Percentiles rank a stretch among this genome's conserved stretches.
These are phyloP conservation scores for Termitomyces sp. DNA, from an alignment of 768 basidiomycete species.

Conservation along the genomic window DNA sequence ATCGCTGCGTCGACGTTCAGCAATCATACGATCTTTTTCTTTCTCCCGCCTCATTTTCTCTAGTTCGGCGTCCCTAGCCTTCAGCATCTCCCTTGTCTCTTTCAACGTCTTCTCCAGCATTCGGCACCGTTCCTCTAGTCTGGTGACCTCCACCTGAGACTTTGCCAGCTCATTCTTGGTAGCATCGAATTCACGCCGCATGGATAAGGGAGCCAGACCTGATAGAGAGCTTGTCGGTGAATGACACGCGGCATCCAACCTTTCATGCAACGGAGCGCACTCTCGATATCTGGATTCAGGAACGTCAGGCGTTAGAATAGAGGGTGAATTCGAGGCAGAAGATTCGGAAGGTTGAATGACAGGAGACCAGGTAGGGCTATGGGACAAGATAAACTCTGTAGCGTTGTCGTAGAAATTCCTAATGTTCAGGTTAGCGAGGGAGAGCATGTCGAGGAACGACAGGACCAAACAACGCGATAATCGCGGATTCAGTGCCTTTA, in stretches of 20 bases:
- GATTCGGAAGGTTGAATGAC: slow-evolving; percentile 23
- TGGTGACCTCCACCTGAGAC: slow-evolving; percentile 49
- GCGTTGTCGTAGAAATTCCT: slow-evolving; percentile 48
- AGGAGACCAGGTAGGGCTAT: slow-evolving; percentile 31
- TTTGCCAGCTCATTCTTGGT: slow-evolving; percentile 53
- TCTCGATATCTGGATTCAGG: slow-evolving; percentile 42
- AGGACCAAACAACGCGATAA: slow-evolving; percentile 36
- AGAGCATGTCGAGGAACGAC: slow-evolving; percentile 38
- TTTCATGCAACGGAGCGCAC: slow-evolving; percentile 43
- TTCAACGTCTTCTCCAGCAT: slow-evolving; percentile 59
- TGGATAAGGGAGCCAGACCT: slow-evolving; percentile 35
- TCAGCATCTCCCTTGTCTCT: slow-evolving; percentile 60
- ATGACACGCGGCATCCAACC: slow-evolving; percentile 44
- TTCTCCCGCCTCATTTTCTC: slow-evolving; percentile 44
- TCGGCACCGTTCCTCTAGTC: slow-evolving; percentile 60
- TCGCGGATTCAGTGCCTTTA: slow-evolving; percentile 27
- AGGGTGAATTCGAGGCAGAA: slow-evolving; percentile 17
- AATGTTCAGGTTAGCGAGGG: slow-evolving; percentile 45
- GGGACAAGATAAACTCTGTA: slow-evolving; percentile 56
- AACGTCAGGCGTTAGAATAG: slow-evolving; percentile 24
- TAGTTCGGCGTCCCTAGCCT: slow-evolving; percentile 56
- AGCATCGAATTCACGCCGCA: slow-evolving; percentile 57
- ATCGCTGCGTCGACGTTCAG: slow-evolving; percentile 28
- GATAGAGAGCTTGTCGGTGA: slow-evolving; percentile 39
- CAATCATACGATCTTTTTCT: slow-evolving; percentile 29